These are phyloP conservation scores for Tricholoma matsutake DNA, from an alignment of 768 basidiomycete species.

Conservation along the genomic window DNA sequence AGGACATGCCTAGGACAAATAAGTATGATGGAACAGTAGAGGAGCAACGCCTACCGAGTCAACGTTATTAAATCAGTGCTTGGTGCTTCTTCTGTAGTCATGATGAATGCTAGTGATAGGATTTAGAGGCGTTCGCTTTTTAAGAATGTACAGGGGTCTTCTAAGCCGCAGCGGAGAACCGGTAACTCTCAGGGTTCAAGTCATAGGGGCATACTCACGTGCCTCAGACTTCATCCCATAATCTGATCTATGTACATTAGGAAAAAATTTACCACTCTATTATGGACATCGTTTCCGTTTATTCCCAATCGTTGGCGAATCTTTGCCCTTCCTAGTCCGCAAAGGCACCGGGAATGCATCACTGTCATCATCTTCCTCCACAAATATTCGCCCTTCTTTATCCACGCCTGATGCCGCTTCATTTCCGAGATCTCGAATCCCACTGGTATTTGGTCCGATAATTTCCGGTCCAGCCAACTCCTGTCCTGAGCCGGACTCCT, in stretches of 20 bases:
- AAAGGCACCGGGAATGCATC: constrained; percentile 72
- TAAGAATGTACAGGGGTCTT: constrained; percentile 18
- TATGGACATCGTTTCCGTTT: constrained; percentile 61
- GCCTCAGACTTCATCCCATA: constrained; percentile 25
- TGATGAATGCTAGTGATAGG: constrained; percentile 19
- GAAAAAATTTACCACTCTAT: neutral
- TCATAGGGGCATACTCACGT: constrained; percentile 26
- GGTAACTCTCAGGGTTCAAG: constrained; percentile 5
- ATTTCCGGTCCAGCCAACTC: constrained; percentile 47
- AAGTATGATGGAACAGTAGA: neutral
- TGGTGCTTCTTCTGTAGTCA: constrained; percentile 64
- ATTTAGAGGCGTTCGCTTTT: neutral
- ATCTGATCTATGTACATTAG: constrained; percentile 11
- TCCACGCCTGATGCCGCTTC: constrained; percentile 23
- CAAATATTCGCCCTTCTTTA: constrained; percentile 20
- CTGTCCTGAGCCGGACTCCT: constrained; percentile 49
- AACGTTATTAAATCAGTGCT: constrained; percentile 89
- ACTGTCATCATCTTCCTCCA: constrained; percentile 67
- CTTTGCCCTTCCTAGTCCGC: constrained; percentile 64
- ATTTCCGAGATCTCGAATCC: constrained; percentile 47
- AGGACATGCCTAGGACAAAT: constrained; percentile 70
- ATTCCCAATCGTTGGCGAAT: constrained; percentile 44
- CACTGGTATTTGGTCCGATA: constrained; percentile 60
- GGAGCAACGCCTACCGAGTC: constrained; percentile 62
- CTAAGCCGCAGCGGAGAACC: constrained; percentile 18